Percentiles rank a stretch among this genome's conserved stretches.
Evolutionary conservation across 495 filamentous ascomycete genomes (phyloP).

Genomic region (Aspergillus funiculosus): DNA sequence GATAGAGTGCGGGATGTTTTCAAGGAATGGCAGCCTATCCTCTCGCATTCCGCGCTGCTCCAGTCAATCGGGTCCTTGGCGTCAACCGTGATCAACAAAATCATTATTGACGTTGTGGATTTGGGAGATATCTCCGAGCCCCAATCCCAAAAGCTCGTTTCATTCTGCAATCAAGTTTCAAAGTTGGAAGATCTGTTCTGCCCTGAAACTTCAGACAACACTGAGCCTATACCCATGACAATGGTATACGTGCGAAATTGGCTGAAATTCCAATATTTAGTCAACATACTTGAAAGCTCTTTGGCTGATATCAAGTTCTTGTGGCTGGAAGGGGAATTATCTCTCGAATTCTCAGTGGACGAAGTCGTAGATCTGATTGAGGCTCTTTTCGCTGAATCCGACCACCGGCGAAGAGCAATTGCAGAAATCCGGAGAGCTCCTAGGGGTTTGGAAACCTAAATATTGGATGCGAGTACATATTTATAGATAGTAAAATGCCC

Average conservation of each 20-base stretch:
- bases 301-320: conserved; percentile 82
- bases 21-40: conserved; percentile 68
- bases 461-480: no score
- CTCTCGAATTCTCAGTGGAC: conserved; percentile 72
- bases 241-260: conserved; percentile 75
- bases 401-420: conserved; percentile 67
- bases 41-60: conserved; percentile 74
- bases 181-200: conserved; percentile 70
- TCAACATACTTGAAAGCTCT: conserved; percentile 84
- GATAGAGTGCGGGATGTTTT: conserved; percentile 64
- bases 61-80: conserved; percentile 81
- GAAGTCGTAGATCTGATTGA: conserved; percentile 86
- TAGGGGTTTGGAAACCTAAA: conserved; percentile 17
- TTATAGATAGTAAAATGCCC: no score
- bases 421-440: conserved; percentile 60
- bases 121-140: conserved; percentile 78
- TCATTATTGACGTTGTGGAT: conserved; percentile 82
- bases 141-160: conserved; percentile 73
- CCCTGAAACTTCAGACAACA: conserved; percentile 40
- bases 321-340: conserved; percentile 81
- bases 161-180: conserved; percentile 65
- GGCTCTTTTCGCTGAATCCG: conserved; percentile 85
- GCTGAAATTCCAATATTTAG: conserved; percentile 84
- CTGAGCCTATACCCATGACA: conserved; percentile 56
- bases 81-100: conserved; percentile 70